Evolutionary conservation across 306 rosid genomes (phyloP), one percentile per base, ranked within the genome.

Genomic region (Parietaria judaica): DNA sequence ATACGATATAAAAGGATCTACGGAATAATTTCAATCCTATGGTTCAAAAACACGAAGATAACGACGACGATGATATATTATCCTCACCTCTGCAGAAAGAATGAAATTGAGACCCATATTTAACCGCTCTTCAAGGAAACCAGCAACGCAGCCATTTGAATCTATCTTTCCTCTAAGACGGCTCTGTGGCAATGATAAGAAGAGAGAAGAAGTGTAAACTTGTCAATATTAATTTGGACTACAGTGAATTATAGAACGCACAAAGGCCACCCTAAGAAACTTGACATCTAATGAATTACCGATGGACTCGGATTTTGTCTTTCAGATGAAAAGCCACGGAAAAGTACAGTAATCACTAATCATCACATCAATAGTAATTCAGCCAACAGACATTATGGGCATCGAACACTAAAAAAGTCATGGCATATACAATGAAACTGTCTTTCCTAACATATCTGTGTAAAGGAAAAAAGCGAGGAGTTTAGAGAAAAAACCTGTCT

Each of bases 101-200:
- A 85, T 78, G 61, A 85, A 85, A 68, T 82, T 82, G 36, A 82
- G 84, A 54, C 92, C 88, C 92, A 82, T 82, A 57, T 79, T 82
- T 64, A 85, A 72, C 44, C 99, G 85, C 75, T 92, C 99, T 86
- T 92, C 99, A 79, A 88, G 76, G 75, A 75, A 84, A 11, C 96
- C 87, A 65, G 94, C 81, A 0, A 64, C 78, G 8, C 73, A 67
- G 38, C 97, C 95, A 56, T 81, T 86, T 65, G 97, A 90, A 77
- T 90, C 97, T 50, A 90, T 76, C 88, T 81, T 90, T 63, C 97
- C 97, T 68, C 97, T 75, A 51, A 90, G 94, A 58, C 94, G 94
- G 70, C 86, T 82, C 95, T 90, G 78, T 16, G 43, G 70, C 45
- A 83, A 14, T 17, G 73, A 72, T 14, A 62, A 77, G 44, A 76